Evolutionary conservation across 805 yeast genomes (phyloP).

Genomic region (Metschnikowia anglica): DNA sequence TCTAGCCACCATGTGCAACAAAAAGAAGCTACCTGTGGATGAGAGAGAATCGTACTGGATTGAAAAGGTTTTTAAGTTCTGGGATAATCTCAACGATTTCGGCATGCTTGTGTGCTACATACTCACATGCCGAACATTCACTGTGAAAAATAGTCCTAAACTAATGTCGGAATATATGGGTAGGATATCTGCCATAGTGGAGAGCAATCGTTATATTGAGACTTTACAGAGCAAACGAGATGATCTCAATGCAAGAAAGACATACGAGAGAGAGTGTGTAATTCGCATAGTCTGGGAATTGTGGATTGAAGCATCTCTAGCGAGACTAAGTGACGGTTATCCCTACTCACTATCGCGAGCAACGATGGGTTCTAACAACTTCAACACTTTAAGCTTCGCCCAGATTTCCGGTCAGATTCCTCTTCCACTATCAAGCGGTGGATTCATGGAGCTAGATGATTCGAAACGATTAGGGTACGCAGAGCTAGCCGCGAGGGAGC

Average conservation of each 20-base stretch:
- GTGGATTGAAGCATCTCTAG: slow-evolving; percentile 18
- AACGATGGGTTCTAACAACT: slow-evolving; percentile 4
- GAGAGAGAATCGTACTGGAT: slow-evolving; percentile 27
- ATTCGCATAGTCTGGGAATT: slow-evolving; percentile 28
- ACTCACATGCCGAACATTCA: slow-evolving; percentile 20
- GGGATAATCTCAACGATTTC: slow-evolving; percentile 29
- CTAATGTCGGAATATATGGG: slow-evolving; percentile 17
- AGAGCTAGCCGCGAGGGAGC: slow-evolving; percentile 2
- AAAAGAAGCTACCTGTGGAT: slow-evolving; percentile 6
- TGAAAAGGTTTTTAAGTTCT: slow-evolving; percentile 19
- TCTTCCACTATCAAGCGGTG: slow-evolving; percentile 21
- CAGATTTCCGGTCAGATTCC: slow-evolving; percentile 17
- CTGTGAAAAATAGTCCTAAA: slow-evolving; percentile 13
- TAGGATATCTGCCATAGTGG: slow-evolving; percentile 24
- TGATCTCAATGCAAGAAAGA: slow-evolving; percentile 19
- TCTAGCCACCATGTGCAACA: slow-evolving; percentile 23
- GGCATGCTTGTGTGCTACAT: slow-evolving; percentile 27
- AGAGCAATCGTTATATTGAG: slow-evolving; percentile 22
- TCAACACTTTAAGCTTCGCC: slow-evolving; percentile 13
- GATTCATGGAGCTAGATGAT: slow-evolving; percentile 8
- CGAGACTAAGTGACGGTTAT: slow-evolving; percentile 22
- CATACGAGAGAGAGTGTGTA: slow-evolving; percentile 24
- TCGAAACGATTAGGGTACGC: slow-evolving; percentile 2
- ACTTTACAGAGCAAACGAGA: slow-evolving; percentile 6
- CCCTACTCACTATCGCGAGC: slow-evolving; percentile 21